phyloP scores from a whole-genome alignment of 345 rosid genomes.

The Eucalyptus pauciflora region DNA sequence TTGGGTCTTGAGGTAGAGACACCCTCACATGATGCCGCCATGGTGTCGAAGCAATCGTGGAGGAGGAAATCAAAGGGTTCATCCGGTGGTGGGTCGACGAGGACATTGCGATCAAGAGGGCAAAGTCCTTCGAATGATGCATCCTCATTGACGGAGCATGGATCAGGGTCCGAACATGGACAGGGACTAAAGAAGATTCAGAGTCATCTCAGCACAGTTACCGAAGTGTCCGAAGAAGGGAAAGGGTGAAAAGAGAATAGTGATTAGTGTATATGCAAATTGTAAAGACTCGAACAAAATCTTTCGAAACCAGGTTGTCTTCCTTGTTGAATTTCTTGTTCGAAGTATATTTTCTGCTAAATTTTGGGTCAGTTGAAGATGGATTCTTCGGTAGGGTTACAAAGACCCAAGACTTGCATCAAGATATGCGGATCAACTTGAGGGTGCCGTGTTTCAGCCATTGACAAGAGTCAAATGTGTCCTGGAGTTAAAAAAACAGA shows the following conservation, averaged over 20 bases:
- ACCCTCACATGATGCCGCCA: neutral
- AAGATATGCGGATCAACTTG: no score
- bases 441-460: no score
- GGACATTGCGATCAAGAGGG: slow-evolving; percentile 12
- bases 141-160: neutral
- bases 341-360: neutral
- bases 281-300: neutral
- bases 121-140: slow-evolving; percentile 4
- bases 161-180: neutral
- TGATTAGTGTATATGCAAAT: neutral
- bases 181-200: neutral
- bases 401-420: neutral
- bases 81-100: neutral
- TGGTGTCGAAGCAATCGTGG: slow-evolving; percentile 3
- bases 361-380: neutral
- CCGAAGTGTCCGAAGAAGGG: neutral
- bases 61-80: slow-evolving; percentile 18
- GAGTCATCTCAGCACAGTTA: neutral
- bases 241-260: neutral
- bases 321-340: neutral
- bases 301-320: neutral
- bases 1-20: neutral
- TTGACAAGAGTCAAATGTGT: no score
- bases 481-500: no score
- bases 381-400: neutral